These are phyloP conservation scores for Bacidia gigantensis DNA, from an alignment of 495 filamentous ascomycete species.

Conservation along the genomic window DNA sequence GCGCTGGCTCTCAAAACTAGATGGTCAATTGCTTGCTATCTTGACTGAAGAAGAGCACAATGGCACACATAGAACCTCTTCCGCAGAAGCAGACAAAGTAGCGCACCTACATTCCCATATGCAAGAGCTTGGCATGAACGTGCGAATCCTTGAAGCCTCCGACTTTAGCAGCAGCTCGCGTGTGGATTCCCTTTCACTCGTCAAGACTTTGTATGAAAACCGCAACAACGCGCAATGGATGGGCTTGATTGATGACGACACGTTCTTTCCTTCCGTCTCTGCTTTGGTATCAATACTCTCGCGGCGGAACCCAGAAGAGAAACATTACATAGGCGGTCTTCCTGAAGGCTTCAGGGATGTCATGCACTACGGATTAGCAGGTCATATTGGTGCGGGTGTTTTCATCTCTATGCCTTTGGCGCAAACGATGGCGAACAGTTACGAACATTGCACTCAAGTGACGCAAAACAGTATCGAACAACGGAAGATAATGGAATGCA, in stretches of 20 bases:
- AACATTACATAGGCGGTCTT: conserved; percentile 47
- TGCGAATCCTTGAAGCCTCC: conserved; percentile 33
- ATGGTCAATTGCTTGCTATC: conserved; percentile 35
- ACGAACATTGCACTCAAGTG: conserved; percentile 38
- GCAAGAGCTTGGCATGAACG: conserved; percentile 36
- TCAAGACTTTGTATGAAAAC: conserved; percentile 40
- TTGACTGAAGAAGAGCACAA: conserved; percentile 30
- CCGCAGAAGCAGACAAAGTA: conserved; percentile 22
- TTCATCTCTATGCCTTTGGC: conserved; percentile 51
- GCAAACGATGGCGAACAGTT: conserved; percentile 35
- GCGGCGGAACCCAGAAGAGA: conserved; percentile 37
- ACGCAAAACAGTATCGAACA: conserved; percentile 42
- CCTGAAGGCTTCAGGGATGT: conserved; percentile 51
- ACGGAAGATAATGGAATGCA: conserved; percentile 47
- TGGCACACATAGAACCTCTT: not conserved
- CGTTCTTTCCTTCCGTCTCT: conserved; percentile 52
- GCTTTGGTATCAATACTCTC: conserved; percentile 38
- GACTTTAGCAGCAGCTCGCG: conserved; percentile 40
- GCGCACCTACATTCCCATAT: conserved; percentile 34
- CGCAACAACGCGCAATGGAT: conserved; percentile 46
- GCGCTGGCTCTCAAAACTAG: conserved; percentile 37
- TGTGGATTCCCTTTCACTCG: conserved; percentile 50
- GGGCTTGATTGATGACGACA: conserved; percentile 57
- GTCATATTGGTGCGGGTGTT: conserved; percentile 55
- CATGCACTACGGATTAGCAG: conserved; percentile 46